Percentiles rank a stretch among this genome's conserved stretches.
Conservation (phyloP, 2,329 filamentous ascomycete species). For the Phaeosphaeria sp. region DNA sequence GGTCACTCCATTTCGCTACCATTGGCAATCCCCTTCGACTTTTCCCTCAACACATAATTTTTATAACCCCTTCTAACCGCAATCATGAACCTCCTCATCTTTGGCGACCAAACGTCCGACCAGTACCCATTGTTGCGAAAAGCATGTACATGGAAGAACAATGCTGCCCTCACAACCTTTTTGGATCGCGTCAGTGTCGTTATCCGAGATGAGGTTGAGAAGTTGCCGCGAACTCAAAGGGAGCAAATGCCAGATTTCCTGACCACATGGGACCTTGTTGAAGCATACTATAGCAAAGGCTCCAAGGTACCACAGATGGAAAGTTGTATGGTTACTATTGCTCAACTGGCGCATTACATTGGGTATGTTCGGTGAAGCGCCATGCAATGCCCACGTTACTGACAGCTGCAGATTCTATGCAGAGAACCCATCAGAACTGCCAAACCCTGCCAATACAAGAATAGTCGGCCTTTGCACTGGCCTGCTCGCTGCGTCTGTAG, state of each 20-base stretch:
- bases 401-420: conserved; percentile 53
- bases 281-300: conserved; percentile 66
- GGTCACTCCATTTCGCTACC: not conserved
- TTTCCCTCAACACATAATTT: conserved; percentile 17
- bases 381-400: not conserved
- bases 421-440: conserved; percentile 62
- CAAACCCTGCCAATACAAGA: conserved; percentile 56
- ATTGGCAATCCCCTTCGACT: conserved; percentile 1
- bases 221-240: conserved; percentile 64
- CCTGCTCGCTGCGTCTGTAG: conserved; percentile 71
- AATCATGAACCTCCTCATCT: conserved; percentile 63
- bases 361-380: conserved; percentile 58
- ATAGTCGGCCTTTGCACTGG: conserved; percentile 73
- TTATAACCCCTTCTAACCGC: conserved; percentile 27
- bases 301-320: conserved; percentile 69
- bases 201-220: conserved; percentile 66
- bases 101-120: conserved; percentile 75
- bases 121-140: conserved; percentile 67
- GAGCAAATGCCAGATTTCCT: conserved; percentile 67
- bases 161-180: conserved; percentile 68
- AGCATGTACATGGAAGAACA: conserved; percentile 56
- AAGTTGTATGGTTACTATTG: conserved; percentile 68
- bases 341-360: conserved; percentile 73
- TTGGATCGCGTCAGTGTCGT: conserved; percentile 65
- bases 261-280: conserved; percentile 69